Conservation (phyloP, 2,329 filamentous ascomycete species). For the Sporothrix pseudoabietina region DNA sequence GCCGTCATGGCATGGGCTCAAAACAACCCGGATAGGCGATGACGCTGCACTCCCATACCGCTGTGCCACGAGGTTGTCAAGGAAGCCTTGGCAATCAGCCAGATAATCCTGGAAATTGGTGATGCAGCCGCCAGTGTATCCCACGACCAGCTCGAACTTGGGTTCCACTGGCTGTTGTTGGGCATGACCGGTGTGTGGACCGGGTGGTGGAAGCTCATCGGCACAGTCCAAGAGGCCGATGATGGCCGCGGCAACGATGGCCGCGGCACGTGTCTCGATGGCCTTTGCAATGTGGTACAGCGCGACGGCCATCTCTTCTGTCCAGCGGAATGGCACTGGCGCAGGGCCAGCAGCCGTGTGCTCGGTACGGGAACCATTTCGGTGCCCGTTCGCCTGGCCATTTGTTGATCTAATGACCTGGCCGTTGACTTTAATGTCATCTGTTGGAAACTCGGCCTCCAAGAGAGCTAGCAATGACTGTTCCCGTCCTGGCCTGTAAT, state of each 20-base stretch:
- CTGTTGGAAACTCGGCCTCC: conserved; percentile 56
- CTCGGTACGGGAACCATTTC: background rate
- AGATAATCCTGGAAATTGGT: conserved; percentile 77
- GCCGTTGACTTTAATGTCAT: background rate
- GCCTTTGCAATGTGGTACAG: conserved; percentile 69
- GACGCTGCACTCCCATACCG: conserved; percentile 42
- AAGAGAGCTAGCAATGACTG: conserved; percentile 50
- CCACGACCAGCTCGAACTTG: conserved; percentile 65
- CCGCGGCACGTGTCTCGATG: conserved; percentile 72
- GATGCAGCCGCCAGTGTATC: conserved; percentile 79
- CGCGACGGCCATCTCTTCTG: conserved; percentile 57
- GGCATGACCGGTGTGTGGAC: background rate
- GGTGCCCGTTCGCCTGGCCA: background rate
- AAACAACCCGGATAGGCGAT: conserved; percentile 48
- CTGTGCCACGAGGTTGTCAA: conserved; percentile 56
- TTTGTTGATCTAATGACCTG: background rate
- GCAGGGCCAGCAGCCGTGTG: background rate
- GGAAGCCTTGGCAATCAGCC: conserved; percentile 66
- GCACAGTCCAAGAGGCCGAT: conserved; percentile 70
- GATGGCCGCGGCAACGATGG: conserved; percentile 71
- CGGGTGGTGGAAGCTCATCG: conserved; percentile 59
- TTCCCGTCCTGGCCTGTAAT: conserved; percentile 60
- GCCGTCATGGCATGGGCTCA: conserved; percentile 62
- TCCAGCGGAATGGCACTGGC: conserved; percentile 62
- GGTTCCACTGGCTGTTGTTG: background rate